Percentiles rank a stretch among this genome's conserved stretches.
Conservation (phyloP, 169 alveolate species). For the Eimeria brunetti region DNA sequence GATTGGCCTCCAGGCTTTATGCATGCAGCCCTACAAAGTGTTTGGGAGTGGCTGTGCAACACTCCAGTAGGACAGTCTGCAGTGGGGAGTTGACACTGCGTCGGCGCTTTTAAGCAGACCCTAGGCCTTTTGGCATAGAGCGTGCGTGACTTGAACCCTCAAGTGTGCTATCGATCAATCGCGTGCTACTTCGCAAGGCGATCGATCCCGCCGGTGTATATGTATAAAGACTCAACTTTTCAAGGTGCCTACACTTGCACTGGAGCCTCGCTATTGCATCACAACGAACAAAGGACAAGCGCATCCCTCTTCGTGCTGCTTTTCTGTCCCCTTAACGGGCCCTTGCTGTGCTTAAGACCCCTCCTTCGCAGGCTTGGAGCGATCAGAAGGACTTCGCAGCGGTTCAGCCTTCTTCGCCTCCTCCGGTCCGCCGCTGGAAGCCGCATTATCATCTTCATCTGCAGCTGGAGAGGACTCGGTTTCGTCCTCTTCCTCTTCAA, state of each 20-base stretch:
- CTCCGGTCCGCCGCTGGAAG: not conserved
- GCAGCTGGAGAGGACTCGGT: not conserved
- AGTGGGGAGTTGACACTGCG: not conserved
- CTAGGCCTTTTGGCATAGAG: not conserved
- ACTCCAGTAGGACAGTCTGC: not conserved
- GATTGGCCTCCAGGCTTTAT: not conserved
- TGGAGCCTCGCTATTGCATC: not conserved
- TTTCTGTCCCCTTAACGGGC: not conserved
- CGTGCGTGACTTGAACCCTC: not conserved
- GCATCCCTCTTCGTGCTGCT: not conserved
- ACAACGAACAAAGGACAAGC: not conserved
- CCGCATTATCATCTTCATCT: not conserved
- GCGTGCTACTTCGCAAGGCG: not conserved
- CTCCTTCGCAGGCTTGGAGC: not conserved
- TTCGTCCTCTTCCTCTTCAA: constrained; percentile 56
- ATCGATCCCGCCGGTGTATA: not conserved
- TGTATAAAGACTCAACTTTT: not conserved
- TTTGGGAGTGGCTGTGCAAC: not conserved
- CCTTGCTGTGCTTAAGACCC: constrained; percentile 11
- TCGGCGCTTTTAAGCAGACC: not conserved
- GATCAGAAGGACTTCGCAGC: not conserved
- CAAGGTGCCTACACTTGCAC: not conserved
- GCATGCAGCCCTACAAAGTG: not conserved
- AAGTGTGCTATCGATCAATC: not conserved
- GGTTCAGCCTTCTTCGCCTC: not conserved